phyloP scores from a whole-genome alignment of 2,329 filamentous ascomycete genomes.

The Volutella citrinella region DNA sequence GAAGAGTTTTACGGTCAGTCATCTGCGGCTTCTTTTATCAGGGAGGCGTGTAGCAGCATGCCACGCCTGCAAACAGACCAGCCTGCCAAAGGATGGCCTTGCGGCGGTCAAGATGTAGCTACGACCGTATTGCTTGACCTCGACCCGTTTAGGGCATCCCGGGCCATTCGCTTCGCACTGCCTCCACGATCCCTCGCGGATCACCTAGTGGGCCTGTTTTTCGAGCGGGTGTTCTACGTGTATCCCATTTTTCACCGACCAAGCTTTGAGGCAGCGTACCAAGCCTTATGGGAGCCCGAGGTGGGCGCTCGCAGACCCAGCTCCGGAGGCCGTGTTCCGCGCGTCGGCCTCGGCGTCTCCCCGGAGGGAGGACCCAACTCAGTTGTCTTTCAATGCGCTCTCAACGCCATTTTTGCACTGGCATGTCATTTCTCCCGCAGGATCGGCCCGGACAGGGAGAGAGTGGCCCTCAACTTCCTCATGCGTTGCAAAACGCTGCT shows the following conservation, averaged over 20 bases:
- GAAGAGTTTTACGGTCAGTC: constrained; percentile 38
- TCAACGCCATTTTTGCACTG: constrained; percentile 42
- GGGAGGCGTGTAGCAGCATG: constrained; percentile 32
- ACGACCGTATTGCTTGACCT: too few relatives aligned
- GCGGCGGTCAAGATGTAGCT: too few relatives aligned
- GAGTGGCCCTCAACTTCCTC: constrained; percentile 29
- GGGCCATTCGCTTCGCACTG: too few relatives aligned
- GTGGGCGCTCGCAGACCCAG: constrained; percentile 1
- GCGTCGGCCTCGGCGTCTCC: constrained; percentile 31
- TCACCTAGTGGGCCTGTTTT: constrained; percentile 37
- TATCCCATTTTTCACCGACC: constrained; percentile 42
- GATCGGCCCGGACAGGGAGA: constrained; percentile 15
- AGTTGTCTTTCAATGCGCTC: constrained; percentile 38
- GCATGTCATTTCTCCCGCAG: constrained; percentile 37
- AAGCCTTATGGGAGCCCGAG: constrained; percentile 35
- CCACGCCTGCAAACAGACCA: too few relatives aligned
- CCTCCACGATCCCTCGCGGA: constrained; percentile 40
- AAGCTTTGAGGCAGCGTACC: constrained; percentile 38
- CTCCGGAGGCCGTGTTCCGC: too few relatives aligned
- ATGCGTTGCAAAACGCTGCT: constrained; percentile 30
- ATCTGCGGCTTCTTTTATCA: constrained; percentile 37
- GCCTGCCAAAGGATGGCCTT: too few relatives aligned
- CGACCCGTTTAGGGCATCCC: too few relatives aligned
- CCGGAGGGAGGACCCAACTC: constrained; percentile 30
- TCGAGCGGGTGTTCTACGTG: constrained; percentile 36